Base-by-base conservation (phyloP, 2,329 filamentous ascomycete genomes). In the Pseudogymnoascus sp. region DNA sequence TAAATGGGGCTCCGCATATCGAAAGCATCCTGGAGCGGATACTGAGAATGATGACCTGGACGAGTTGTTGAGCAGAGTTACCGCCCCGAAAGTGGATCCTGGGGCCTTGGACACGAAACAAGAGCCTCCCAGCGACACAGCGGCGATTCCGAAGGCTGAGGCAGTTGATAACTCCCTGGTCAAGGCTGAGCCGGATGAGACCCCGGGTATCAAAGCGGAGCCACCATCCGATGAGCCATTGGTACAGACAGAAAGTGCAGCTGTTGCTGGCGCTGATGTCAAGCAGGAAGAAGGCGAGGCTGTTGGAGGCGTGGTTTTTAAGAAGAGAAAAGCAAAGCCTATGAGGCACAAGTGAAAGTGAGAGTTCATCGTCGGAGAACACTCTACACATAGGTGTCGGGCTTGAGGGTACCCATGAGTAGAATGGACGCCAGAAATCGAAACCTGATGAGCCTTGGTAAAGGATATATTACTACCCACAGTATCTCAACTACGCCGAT, bases 311-410 rank as follows among this genome's bases (percentile, higher is more conserved):
- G 81, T 92, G 1, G 79, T 92, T 2, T 95, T 93, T 76, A 93
- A 93, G 77, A 93, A 92, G 78, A 80, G 90, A 63, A 93, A 92
- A 72, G 80, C 85, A 13, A 89, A 86, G 78, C 83, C 81, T 61
- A 79, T 86, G 37, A 81, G 85, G 19, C 82, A 86, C 69, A 87
- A 83, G 73, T 87, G 70, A 4, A 45, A 23, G 10, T 51, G 61
- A 62, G 61, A 16, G 13, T n/a, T 57, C 11, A 41, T 39, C 19
- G 13, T 2, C 19, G 11, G 14, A 16, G 14, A 54, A 41, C 60
- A 39, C 34, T 13, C 31, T 34, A 34, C n/a, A 19, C 28, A 57
- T 3, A 19, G 2, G 7, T 13, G 8, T 3, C 8, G 8, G 2
- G 14, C 4, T 54, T 11, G 25, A n/a, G 48, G 28, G 5, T 48